Evolutionary conservation across 2,329 filamentous ascomycete genomes (phyloP).

Genomic region (Cladosporium velox): DNA sequence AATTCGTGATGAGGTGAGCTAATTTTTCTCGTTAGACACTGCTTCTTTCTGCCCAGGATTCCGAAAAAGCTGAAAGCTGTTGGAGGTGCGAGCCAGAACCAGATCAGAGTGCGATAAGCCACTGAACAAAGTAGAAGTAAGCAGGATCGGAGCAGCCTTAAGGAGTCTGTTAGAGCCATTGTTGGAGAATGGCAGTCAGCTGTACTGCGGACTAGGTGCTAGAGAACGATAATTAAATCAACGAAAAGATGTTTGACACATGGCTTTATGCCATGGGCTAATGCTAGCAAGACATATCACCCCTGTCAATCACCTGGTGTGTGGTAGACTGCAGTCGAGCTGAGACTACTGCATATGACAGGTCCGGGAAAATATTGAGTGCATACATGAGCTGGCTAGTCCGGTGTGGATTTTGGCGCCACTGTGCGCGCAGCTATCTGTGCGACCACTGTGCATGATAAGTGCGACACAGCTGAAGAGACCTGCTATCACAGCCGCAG

Average conservation of each 20-base stretch:
- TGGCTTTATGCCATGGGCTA: neutral
- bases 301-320: neutral
- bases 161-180: neutral
- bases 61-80: neutral
- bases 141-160: neutral
- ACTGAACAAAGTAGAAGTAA: neutral
- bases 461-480: neutral
- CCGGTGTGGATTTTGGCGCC: neutral
- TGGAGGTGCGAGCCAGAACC: neutral
- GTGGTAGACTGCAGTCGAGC: neutral
- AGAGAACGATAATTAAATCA: neutral
- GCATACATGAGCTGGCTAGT: neutral
- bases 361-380: neutral
- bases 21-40: neutral
- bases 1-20: conserved; percentile 24
- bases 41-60: too few relatives aligned
- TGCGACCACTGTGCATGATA: neutral
- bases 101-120: neutral
- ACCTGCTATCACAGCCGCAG: neutral
- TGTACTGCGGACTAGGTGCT: neutral
- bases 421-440: neutral
- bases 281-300: neutral
- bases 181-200: neutral
- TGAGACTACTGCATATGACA: neutral
- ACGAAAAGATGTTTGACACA: neutral